Percentiles rank a stretch among this genome's conserved stretches.
Conservation (phyloP, 2,329 filamentous ascomycete genomes). For the Salinomyces thailandicus region DNA sequence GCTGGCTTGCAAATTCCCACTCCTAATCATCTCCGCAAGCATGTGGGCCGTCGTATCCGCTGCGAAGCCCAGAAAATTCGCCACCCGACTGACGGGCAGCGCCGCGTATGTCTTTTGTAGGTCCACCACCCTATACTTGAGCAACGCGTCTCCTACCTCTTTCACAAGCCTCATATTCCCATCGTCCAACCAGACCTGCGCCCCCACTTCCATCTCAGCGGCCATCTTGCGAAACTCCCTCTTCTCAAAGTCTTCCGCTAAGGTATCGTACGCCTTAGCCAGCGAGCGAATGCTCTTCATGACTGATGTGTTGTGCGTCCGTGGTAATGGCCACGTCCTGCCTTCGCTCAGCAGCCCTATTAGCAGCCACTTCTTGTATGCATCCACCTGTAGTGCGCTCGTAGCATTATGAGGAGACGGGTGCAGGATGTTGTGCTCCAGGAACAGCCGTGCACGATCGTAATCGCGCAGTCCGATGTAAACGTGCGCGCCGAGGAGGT, state of each 20-base stretch:
- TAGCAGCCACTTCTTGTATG: conserved; percentile 85
- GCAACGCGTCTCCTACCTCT: conserved; percentile 60
- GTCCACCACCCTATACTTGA: conserved; percentile 63
- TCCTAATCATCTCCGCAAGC: conserved; percentile 42
- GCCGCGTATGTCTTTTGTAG: conserved; percentile 63
- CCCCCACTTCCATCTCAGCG: conserved; percentile 51
- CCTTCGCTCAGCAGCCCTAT: conserved; percentile 63
- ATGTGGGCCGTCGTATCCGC: conserved; percentile 44
- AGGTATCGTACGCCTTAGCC: conserved; percentile 57
- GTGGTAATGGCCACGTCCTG: conserved; percentile 45
- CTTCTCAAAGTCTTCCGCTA: conserved; percentile 59
- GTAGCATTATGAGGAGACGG: conserved; percentile 57
- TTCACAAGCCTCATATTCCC: conserved; percentile 61
- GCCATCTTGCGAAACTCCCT: conserved; percentile 50
- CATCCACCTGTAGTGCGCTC: conserved; percentile 66
- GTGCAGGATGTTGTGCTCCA: conserved; percentile 49
- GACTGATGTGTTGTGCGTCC: conserved; percentile 43
- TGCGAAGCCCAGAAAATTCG: conserved; percentile 40
- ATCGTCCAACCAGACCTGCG: conserved; percentile 45
- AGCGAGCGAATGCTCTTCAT: conserved; percentile 48
- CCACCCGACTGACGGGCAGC: conserved; percentile 46
- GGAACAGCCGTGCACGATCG: conserved; percentile 34
- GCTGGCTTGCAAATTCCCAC: conserved; percentile 41
- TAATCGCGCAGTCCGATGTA: conserved; percentile 36
- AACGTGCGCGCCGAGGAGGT: conserved; percentile 39